These are phyloP conservation scores for Phytopythium helicoides DNA, from an alignment of 352 stramenopile species.

Conservation along the genomic window DNA sequence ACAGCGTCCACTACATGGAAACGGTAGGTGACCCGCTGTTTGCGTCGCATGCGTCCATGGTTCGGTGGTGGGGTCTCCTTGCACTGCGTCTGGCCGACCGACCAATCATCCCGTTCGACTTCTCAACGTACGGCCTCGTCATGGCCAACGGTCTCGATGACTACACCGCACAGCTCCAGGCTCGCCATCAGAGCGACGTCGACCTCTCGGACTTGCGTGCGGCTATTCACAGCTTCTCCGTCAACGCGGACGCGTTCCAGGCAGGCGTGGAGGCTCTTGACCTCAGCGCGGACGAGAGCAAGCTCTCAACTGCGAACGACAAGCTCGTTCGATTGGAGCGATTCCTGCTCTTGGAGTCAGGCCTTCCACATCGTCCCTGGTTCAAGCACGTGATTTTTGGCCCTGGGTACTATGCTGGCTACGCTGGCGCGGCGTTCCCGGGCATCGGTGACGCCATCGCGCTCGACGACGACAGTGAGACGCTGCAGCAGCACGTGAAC, in stretches of 20 bases:
- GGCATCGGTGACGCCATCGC: constrained; percentile 32
- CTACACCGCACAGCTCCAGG: constrained; percentile 23
- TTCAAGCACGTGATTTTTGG: constrained; percentile 49
- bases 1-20: constrained; percentile 57
- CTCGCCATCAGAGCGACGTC: constrained; percentile 15
- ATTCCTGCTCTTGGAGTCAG: constrained; percentile 26
- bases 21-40: constrained; percentile 40
- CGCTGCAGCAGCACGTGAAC: constrained; percentile 33
- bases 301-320: constrained; percentile 19
- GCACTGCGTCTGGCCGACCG: constrained; percentile 31
- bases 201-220: constrained; percentile 26
- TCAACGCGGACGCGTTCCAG: constrained; percentile 28
- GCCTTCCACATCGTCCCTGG: constrained; percentile 36
- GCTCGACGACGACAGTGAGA: constrained; percentile 25
- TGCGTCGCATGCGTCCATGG: constrained; percentile 24
- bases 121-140: constrained; percentile 18
- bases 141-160: constrained; percentile 32
- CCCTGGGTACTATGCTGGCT: constrained; percentile 41
- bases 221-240: constrained; percentile 27
- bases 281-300: neutral
- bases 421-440: constrained; percentile 34
- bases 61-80: constrained; percentile 41
- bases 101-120: constrained; percentile 16
- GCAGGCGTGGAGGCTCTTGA: constrained; percentile 16
- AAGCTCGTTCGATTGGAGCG: constrained; percentile 37